Evolutionary conservation across 2,329 filamentous ascomycete species (phyloP).

Genomic region (Clarireedia homoeocarpa): DNA sequence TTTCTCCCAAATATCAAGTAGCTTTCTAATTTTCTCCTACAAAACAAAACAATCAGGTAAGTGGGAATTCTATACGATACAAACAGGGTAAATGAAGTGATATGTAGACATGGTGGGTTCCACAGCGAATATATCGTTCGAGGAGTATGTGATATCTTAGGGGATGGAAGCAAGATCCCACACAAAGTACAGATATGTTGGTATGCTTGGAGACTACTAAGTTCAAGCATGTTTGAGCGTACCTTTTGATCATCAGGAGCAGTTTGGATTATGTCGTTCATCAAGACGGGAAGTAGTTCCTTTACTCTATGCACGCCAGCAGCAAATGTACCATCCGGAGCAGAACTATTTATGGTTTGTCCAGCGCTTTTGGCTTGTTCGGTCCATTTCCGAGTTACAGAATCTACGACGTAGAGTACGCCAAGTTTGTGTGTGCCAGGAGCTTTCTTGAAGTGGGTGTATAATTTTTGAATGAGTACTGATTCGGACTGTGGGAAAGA

Average conservation of each 20-base stretch:
- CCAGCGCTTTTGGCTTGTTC: slow-evolving; percentile 84
- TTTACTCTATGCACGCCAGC: slow-evolving; percentile 95
- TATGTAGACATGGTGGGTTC: not conserved
- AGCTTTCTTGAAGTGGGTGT: slow-evolving; percentile 93
- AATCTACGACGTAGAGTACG: slow-evolving; percentile 99
- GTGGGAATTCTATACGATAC: slow-evolving; percentile 29
- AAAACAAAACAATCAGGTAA: slow-evolving; percentile 41
- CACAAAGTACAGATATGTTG: slow-evolving; percentile 7
- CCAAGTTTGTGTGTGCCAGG: slow-evolving; percentile 94
- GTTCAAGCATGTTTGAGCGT: slow-evolving; percentile 41
- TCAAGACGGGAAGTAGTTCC: slow-evolving; percentile 84
- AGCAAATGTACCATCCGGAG: slow-evolving; percentile 86
- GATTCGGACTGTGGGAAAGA: slow-evolving; percentile 68
- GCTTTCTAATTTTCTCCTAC: slow-evolving; percentile 92
- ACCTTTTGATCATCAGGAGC: slow-evolving; percentile 95
- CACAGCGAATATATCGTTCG: slow-evolving; percentile 2
- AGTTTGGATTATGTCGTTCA: slow-evolving; percentile 88
- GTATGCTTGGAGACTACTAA: slow-evolving; percentile 14
- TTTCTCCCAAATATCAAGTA: slow-evolving; percentile 97
- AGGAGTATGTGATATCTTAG: slow-evolving; percentile 13
- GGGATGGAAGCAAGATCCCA: slow-evolving; percentile 21
- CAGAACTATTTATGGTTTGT: slow-evolving; percentile 72
- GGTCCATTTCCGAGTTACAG: slow-evolving; percentile 97
- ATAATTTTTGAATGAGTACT: slow-evolving; percentile 90
- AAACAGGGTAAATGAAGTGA: slow-evolving; percentile 3